Evolutionary conservation across 306 rosid genomes (phyloP), one percentile per base, ranked within the genome.

Genomic region (Vachellia pachyceras): DNA sequence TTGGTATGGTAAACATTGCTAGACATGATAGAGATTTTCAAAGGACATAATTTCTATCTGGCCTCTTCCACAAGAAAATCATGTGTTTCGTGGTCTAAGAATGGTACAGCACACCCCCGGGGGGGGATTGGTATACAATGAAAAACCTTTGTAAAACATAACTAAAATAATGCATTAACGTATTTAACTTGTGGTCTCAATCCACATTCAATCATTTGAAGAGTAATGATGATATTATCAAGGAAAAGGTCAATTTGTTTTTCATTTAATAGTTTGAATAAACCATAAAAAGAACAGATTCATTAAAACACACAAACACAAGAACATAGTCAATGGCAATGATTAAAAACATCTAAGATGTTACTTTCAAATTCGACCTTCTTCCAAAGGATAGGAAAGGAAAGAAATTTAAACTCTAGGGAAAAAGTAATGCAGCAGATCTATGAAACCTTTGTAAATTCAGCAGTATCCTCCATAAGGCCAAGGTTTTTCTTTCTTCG

Each of bases 401-500:
- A 70, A 69, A 44, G 20, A 13, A 22, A 23, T 70, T 44, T 44
- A 23, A 44, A 70, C 36, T 20, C 25, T 1, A 7, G 75, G 75
- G 40, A 23, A 13, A 70, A 25, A 45, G 37, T 45, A 44, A 22
- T 12, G 18, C 40, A 44, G 55, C 7, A 70, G 78, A 79, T 55
- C 37, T 69, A 52, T 20, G 75, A 82, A 88, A 94, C 98, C 98
- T 94, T 91, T n/a, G 90, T 79, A 80, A 87, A 83, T 55, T 92
- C 90, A 67, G 82, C 23, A 49, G 80, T 72, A 29, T 89, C 92
- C 44, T 94, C 97, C 18, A 89, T 75, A 84, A 92, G 92, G 77
- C 98, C 98, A 33, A 94, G 94, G 84, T 90, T 89, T 82, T 88
- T 76, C 87, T 90, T 94, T 87, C 98, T 86, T 47, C 97, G 75